Percentiles rank a stretch among this genome's conserved stretches.
These are phyloP conservation scores for Exophiala phaeomuriformis DNA, from an alignment of 2,329 filamentous ascomycete species.

Conservation along the genomic window DNA sequence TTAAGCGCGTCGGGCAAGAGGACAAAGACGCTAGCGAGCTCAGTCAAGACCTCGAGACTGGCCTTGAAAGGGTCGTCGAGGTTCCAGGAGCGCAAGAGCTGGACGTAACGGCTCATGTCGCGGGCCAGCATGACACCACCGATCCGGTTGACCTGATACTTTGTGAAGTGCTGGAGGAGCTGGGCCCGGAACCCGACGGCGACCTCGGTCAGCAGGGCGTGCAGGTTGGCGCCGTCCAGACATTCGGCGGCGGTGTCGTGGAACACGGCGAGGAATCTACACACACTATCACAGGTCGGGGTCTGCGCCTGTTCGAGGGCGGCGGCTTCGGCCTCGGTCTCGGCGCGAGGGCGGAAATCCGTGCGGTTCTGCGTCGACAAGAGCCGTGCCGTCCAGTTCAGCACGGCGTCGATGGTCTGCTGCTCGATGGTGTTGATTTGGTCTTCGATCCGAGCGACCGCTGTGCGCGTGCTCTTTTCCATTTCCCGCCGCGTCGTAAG, in stretches of 20 bases:
- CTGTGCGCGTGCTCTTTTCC: conserved; percentile 69
- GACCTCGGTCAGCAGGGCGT: conserved; percentile 74
- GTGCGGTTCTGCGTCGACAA: conserved; percentile 75
- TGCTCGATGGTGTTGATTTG: conserved; percentile 69
- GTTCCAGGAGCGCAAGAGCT: conserved; percentile 76
- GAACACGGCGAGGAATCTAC: conserved; percentile 66
- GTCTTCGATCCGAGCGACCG: conserved; percentile 71
- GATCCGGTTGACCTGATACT: conserved; percentile 85
- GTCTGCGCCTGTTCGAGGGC: conserved; percentile 72
- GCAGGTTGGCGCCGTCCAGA: conserved; percentile 75
- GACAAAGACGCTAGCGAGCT: conserved; percentile 93
- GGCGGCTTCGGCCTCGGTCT: conserved; percentile 50
- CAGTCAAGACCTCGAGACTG: conserved; percentile 75
- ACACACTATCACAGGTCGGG: conserved; percentile 72
- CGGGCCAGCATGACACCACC: conserved; percentile 93
- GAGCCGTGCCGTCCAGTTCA: conserved; percentile 68
- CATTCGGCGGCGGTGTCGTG: conserved; percentile 58
- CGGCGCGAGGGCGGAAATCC: conserved; percentile 82
- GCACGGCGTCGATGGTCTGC: conserved; percentile 61
- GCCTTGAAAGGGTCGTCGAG: conserved; percentile 61
- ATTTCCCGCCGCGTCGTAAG: conserved; percentile 84
- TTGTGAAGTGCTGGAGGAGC: conserved; percentile 88
- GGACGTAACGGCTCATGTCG: conserved; percentile 88
- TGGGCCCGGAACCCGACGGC: conserved; percentile 69
- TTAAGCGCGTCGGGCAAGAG: conserved; percentile 72